A percentile compares a stretch with the other conserved stretches of the same genome.
phyloP scores from a whole-genome alignment of 805 yeast genomes.

The Diddensiella santjacobensis region DNA sequence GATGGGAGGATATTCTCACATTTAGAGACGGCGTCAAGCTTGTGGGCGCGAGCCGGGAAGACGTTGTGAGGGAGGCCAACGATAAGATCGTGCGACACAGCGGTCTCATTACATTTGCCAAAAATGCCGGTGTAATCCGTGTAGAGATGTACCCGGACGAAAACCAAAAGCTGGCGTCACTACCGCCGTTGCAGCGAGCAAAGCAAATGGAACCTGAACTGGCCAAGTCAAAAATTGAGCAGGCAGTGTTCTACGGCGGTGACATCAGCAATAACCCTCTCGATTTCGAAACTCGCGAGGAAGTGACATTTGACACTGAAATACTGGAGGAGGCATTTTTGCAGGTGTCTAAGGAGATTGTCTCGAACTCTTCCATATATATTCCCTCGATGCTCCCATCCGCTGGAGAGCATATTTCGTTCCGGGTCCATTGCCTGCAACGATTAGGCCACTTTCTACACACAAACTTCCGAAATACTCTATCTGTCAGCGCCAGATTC shows the following conservation, averaged over 20 bases:
- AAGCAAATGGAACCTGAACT: conserved; percentile 31
- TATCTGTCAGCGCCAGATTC: conserved; percentile 40
- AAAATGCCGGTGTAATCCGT: conserved; percentile 57
- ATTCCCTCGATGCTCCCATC: conserved; percentile 53
- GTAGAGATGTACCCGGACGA: conserved; percentile 46
- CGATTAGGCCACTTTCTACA: conserved; percentile 45
- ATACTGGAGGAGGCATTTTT: conserved; percentile 52
- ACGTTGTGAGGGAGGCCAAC: conserved; percentile 26
- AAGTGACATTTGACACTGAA: conserved; percentile 41
- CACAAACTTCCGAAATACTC: conserved; percentile 40
- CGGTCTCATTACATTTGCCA: conserved; percentile 47
- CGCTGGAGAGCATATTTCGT: conserved; percentile 46
- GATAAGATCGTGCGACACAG: conserved; percentile 36
- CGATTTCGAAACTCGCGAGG: conserved; percentile 42
- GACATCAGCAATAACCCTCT: conserved; percentile 38
- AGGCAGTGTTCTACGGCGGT: conserved; percentile 66
- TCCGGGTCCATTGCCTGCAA: conserved; percentile 45
- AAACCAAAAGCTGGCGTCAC: conserved; percentile 12
- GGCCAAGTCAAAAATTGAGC: conserved; percentile 73
- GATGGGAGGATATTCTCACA: conserved; percentile 79
- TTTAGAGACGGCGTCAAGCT: conserved; percentile 52
- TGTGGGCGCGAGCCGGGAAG: conserved; percentile 58
- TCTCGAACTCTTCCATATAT: conserved; percentile 52
- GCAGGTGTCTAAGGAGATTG: conserved; percentile 51
- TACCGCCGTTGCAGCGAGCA: conserved; percentile 1